Base-by-base conservation (phyloP, 306 rosid species). In the Cucurbita argyrosperma region DNA sequence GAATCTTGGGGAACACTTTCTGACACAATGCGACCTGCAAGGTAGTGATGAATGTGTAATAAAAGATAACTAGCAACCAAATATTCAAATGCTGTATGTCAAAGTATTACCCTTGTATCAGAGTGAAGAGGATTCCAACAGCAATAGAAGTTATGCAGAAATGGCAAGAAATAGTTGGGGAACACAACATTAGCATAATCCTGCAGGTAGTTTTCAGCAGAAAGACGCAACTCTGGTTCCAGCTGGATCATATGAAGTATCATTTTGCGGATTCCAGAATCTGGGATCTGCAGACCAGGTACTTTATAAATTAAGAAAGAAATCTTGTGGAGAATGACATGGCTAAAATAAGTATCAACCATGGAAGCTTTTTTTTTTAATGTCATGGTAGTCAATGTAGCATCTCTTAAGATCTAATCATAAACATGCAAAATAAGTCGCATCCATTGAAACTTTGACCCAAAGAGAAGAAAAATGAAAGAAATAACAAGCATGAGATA, bases 231-330 rank as follows among this genome's bases (percentile, higher is more conserved):
- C 78, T 90, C 96, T 53, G 97, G 97, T 76, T 94, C 97, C 72
- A 94, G 79, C 79, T 91, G 95, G 83, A 94, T 91, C 99, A 94
- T 94, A 84, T 91, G 97, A 64, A 85, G 87, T 72, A 94, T 91
- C 97, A 94, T 83, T 81, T 91, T 89, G 60, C 99, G 92, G 75
- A 89, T 80, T 84, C 97, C 98, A 82, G 72, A 79, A 84, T 90
- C 98, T 38, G 90, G 96, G 83, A 94, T 94, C 98, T 94, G 90
- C 88, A 78, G 69, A 79, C 78, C 26, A 66, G 49, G n/a, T 37
- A 76, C 77, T 58, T 49, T 5, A 80, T 12, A 81, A 52, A 19
- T 62, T 52, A 14, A 66, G n/a, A 69, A 13, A 73, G 46, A 74
- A 47, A 60, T 35, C 71, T 56, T 57, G 74, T 26, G 40, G 58